Evolutionary conservation across 1,139 yeast species (phyloP).

Genomic region (Diutina scorzettiae): DNA sequence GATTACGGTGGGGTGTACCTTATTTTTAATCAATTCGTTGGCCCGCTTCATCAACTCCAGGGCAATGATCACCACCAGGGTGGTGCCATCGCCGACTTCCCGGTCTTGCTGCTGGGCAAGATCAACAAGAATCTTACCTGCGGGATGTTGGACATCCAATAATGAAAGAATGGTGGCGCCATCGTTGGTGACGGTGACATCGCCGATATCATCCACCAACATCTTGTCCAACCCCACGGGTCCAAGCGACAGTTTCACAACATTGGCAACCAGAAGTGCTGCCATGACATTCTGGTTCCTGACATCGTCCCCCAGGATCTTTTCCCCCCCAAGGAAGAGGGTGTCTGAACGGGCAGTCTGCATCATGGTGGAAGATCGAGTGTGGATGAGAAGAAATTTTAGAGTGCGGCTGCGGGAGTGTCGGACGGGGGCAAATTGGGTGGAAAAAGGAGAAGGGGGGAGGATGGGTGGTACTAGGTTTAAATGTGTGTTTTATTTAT

Average conservation of each 20-base stretch:
- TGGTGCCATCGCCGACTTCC: slow-evolving; percentile 97
- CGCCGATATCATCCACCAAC: slow-evolving; percentile 98
- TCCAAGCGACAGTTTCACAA: slow-evolving; percentile 91
- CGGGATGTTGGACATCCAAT: slow-evolving; percentile 97
- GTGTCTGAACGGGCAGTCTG: slow-evolving; percentile 80
- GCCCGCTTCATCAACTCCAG: slow-evolving; percentile 88
- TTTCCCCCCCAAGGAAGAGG: slow-evolving; percentile 89
- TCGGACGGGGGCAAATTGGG: background rate
- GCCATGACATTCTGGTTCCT: slow-evolving; percentile 94
- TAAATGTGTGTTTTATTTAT: no score
- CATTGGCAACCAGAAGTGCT: slow-evolving; percentile 93
- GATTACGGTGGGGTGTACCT: slow-evolving; percentile 95
- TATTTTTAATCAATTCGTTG: slow-evolving; percentile 83
- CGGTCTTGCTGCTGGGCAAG: slow-evolving; percentile 98
- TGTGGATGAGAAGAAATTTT: slow-evolving; percentile 2
- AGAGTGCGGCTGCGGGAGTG: slow-evolving; percentile 3
- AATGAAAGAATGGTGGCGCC: slow-evolving; percentile 92
- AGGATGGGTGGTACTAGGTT: background rate
- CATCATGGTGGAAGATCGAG: slow-evolving; percentile 17
- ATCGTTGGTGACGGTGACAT: slow-evolving; percentile 96
- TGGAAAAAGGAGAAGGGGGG: background rate
- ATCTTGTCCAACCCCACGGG: slow-evolving; percentile 98
- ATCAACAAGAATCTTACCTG: slow-evolving; percentile 93
- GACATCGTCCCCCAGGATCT: slow-evolving; percentile 90
- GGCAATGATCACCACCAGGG: slow-evolving; percentile 93